A percentile compares a stretch with the other conserved stretches of the same genome.
These are phyloP conservation scores for Centrapalus pauciflorus DNA, from an alignment of 129 eudicot genomes.

Conservation along the genomic window DNA sequence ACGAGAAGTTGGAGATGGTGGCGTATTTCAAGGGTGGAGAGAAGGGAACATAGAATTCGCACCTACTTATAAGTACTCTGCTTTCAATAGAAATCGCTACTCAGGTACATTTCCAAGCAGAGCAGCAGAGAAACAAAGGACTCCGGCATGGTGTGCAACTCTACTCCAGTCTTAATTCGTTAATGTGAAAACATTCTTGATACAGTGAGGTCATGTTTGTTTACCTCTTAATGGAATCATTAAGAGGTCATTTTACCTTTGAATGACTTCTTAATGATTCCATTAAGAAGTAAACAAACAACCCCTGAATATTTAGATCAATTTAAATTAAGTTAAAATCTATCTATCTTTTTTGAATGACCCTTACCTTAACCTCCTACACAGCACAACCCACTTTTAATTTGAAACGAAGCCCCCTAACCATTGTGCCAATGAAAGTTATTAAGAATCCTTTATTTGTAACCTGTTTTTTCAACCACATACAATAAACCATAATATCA, in stretches of 20 bases:
- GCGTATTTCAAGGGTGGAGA: conserved; percentile 90
- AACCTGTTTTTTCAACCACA: not conserved
- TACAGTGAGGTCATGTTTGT: too few relatives aligned
- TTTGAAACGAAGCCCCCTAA: not conserved
- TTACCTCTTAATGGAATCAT: too few relatives aligned
- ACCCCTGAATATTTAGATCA: not conserved
- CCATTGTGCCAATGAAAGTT: not conserved
- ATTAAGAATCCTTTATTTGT: not conserved
- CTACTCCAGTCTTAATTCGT: not conserved
- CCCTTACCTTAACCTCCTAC: not conserved
- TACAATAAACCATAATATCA: not conserved
- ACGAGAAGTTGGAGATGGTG: conserved; percentile 60
- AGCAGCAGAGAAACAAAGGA: conserved; percentile 80
- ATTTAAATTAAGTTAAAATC: not conserved
- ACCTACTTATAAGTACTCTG: conserved; percentile 83
- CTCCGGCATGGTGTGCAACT: conserved; percentile 80
- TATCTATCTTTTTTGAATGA: not conserved
- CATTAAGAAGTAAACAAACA: too few relatives aligned
- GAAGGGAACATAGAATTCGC: conserved; percentile 89
- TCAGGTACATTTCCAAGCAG: conserved; percentile 60
- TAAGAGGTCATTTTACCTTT: too few relatives aligned
- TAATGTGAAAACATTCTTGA: not conserved
- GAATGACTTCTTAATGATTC: too few relatives aligned
- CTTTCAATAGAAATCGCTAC: conserved; percentile 62
- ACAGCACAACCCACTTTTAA: not conserved